These are phyloP conservation scores for Fusarium sulawesiense DNA, from an alignment of 2,329 filamentous ascomycete genomes.

Conservation along the genomic window DNA sequence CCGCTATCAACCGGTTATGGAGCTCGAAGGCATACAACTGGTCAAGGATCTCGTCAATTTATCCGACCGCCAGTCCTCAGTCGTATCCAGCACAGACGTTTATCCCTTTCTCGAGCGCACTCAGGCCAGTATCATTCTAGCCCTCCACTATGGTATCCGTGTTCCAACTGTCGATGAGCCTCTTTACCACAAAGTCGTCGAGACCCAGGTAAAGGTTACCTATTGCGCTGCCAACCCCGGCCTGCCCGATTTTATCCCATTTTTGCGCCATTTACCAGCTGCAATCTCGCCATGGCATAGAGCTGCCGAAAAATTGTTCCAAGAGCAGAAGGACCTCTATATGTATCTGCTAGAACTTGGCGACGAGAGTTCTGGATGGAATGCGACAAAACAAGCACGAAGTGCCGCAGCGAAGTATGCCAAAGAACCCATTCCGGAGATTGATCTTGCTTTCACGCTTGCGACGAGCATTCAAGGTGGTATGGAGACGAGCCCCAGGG, in stretches of 20 bases:
- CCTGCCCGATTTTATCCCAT: neutral
- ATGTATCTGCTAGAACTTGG: neutral
- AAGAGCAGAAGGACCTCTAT: neutral
- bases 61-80: rapidly evolving
- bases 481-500: neutral
- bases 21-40: neutral
- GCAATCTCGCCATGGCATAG: neutral
- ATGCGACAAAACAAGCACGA: neutral
- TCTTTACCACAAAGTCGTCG: neutral
- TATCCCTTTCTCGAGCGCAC: neutral
- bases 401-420: neutral
- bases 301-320: neutral
- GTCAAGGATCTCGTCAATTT: neutral
- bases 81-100: neutral
- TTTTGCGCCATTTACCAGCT: neutral
- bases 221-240: neutral
- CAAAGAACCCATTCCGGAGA: neutral
- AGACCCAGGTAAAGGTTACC: neutral
- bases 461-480: neutral
- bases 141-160: neutral
- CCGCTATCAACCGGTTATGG: neutral
- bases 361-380: neutral
- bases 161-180: neutral
- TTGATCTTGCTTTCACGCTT: neutral
- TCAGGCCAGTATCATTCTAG: neutral